These are phyloP conservation scores for Talaromyces sp. DNA, from an alignment of 2,329 filamentous ascomycete species.

Conservation along the genomic window DNA sequence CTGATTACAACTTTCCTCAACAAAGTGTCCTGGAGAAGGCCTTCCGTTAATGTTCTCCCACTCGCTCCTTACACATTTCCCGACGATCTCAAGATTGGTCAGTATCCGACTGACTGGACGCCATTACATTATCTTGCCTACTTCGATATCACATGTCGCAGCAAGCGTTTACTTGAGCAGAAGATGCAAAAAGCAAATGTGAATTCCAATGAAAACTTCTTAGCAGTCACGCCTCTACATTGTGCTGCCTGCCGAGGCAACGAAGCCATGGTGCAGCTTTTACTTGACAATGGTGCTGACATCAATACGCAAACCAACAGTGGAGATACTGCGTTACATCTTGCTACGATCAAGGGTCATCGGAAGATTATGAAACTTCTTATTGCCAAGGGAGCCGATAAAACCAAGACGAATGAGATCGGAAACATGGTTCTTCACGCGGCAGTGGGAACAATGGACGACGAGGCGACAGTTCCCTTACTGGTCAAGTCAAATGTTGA, in stretches of 20 bases:
- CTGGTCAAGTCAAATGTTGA: conserved; percentile 30
- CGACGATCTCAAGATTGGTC: conserved; percentile 27
- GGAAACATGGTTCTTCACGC: conserved; percentile 29
- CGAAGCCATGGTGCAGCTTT: conserved; percentile 31
- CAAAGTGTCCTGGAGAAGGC: conserved; percentile 33
- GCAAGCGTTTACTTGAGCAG: conserved; percentile 29
- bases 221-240: conserved; percentile 31
- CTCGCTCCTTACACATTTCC: conserved; percentile 23
- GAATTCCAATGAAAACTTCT: conserved; percentile 28
- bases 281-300: conserved; percentile 30
- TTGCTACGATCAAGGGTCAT: conserved; percentile 29
- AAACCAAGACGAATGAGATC: conserved; percentile 23
- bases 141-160: conserved; percentile 30
- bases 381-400: conserved; percentile 23
- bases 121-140: conserved; percentile 32
- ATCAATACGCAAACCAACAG: conserved; percentile 27
- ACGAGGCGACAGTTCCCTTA: conserved; percentile 33
- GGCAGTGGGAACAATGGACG: conserved; percentile 30
- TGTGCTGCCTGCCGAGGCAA: conserved; percentile 33
- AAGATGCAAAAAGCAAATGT: conserved; percentile 26
- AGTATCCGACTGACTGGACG: conserved; percentile 32
- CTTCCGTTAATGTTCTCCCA: conserved; percentile 23
- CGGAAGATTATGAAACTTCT: conserved; percentile 30
- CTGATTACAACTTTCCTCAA: conserved; percentile 35
- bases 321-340: conserved; percentile 35